Evolutionary conservation across 139 green algal genomes (phyloP), one percentile per base, ranked within the genome.

Genomic region (Chlorella sp.): DNA sequence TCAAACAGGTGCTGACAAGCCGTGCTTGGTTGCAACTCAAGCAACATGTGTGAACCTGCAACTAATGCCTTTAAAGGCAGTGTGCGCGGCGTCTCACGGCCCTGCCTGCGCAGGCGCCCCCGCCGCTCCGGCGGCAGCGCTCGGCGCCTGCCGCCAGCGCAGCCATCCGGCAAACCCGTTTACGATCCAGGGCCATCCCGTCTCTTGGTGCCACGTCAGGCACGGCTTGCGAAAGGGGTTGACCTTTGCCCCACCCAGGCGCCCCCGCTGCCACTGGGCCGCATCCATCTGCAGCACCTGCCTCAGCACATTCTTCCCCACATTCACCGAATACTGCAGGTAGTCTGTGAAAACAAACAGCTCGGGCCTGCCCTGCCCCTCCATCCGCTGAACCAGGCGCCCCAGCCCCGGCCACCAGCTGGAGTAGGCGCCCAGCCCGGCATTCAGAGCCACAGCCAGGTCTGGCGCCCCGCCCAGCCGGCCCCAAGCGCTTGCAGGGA

Each of bases 141-240:
- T 57, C 48, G 48, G 48, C 48, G 48, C 48, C 48, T 57, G 48
- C 48, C 48, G 48, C 48, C 48, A 57, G 48, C 48, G 48, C 73
- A 81, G 73, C 73, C 73, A 81, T 3, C 16, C 21, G 32, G 73
- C 73, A 81, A 81, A 81, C 26, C 73, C 73, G 73, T 81, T 81
- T 15, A 24, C 24, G 34, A 39, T 48, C 32, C 32, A 81, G 34
- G 73, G 73, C 73, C 32, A 48, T 7, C 73, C 34, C 3, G 32
- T 3, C 2, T 37, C 34, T 32, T 39, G 12, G 24, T 81, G 73
- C 73, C 34, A 48, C 73, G 3, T 3, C 73, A 39, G 34, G n/a
- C 26, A 32, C 26, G 73, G 73, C 73, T 81, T 81, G 32, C 73
- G 32, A 12, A 81, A 81, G 34, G 73, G 73, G 34, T 81, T 81